Evolutionary conservation across 2,329 filamentous ascomycete species (phyloP).

Genomic region (Penicillium italicum): DNA sequence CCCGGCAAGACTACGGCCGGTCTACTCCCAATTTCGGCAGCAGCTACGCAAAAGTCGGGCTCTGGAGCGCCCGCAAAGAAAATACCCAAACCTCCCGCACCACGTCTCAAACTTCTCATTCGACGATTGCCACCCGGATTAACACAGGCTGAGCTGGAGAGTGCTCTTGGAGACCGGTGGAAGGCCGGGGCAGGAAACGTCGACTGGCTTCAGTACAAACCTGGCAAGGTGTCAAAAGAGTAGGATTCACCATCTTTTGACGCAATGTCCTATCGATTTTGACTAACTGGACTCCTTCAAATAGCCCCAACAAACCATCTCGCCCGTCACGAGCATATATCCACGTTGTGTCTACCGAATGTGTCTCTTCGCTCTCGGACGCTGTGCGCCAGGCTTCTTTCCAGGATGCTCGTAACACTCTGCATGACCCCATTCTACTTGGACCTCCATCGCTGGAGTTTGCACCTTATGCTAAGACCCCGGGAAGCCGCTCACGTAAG

Average conservation of each 20-base stretch:
- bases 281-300: neutral
- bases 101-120: slow-evolving; percentile 78
- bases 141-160: slow-evolving; percentile 72
- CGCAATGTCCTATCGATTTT: neutral
- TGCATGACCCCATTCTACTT: slow-evolving; percentile 66
- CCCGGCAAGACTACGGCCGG: slow-evolving; percentile 47
- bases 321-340: slow-evolving; percentile 76
- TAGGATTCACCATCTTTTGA: slow-evolving; percentile 39
- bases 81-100: slow-evolving; percentile 44
- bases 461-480: slow-evolving; percentile 77
- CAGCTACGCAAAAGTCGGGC: slow-evolving; percentile 46
- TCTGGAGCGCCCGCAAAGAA: slow-evolving; percentile 46
- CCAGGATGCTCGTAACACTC: slow-evolving; percentile 76
- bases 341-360: slow-evolving; percentile 68
- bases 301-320: slow-evolving; percentile 78
- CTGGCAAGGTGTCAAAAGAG: slow-evolving; percentile 80
- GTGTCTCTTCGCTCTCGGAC: slow-evolving; percentile 66
- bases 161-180: slow-evolving; percentile 74
- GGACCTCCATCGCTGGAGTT: slow-evolving; percentile 78
- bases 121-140: slow-evolving; percentile 82
- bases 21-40: slow-evolving; percentile 50
- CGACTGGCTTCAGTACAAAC: slow-evolving; percentile 73
- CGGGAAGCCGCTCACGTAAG: slow-evolving; percentile 67
- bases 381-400: slow-evolving; percentile 66
- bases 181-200: slow-evolving; percentile 73